These are phyloP conservation scores for Claviceps fusiformis DNA, from an alignment of 2,329 filamentous ascomycete species.

Conservation along the genomic window DNA sequence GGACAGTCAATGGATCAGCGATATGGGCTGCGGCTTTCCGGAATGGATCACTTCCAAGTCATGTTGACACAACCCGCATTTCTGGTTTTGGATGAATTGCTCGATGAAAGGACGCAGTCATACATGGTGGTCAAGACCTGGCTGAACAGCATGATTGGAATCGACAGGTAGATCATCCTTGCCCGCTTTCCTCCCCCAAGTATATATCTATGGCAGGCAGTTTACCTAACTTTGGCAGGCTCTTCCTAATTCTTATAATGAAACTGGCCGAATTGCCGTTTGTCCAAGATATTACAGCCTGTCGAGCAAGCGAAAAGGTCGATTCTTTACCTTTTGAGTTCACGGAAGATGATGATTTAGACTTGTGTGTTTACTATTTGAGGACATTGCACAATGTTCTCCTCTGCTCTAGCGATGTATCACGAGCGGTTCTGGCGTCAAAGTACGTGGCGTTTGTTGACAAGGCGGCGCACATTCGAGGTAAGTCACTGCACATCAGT, in stretches of 20 bases:
- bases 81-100: conserved; percentile 64
- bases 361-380: conserved; percentile 66
- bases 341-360: conserved; percentile 52
- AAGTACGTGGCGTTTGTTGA: conserved; percentile 27
- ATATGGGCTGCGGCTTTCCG: conserved; percentile 31
- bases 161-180: conserved; percentile 41
- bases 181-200: not conserved
- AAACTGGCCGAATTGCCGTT: conserved; percentile 45
- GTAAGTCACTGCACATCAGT: conserved; percentile 28
- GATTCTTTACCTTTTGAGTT: conserved; percentile 15
- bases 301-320: conserved; percentile 7
- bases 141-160: conserved; percentile 54
- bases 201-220: not conserved
- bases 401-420: conserved; percentile 48
- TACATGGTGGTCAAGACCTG: conserved; percentile 69
- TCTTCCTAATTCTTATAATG: conserved; percentile 46
- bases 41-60: conserved; percentile 50
- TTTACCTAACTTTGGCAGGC: conserved; percentile 22
- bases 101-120: conserved; percentile 57
- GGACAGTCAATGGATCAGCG: conserved; percentile 23
- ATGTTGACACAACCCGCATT: conserved; percentile 74
- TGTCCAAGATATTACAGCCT: conserved; percentile 16
- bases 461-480: conserved; percentile 23
- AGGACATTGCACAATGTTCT: conserved; percentile 62
- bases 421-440: conserved; percentile 57